Percentiles rank a stretch among this genome's conserved stretches.
phyloP scores from a whole-genome alignment of 2,329 filamentous ascomycete genomes.

The Botrytis aclada region DNA sequence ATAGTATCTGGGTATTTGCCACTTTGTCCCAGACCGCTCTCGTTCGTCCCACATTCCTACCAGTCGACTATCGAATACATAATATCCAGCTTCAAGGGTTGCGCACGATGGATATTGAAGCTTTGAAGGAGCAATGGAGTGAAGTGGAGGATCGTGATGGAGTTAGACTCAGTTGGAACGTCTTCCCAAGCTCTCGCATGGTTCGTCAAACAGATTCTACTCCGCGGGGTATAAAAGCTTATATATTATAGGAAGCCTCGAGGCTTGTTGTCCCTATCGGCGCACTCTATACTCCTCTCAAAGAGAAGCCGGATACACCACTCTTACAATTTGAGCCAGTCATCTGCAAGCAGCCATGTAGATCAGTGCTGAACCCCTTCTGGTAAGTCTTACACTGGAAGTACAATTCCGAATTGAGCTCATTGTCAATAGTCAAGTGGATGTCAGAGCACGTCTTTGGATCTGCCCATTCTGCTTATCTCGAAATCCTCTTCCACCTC shows the following conservation, averaged over 20 bases:
- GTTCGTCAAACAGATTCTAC: conserved; percentile 48
- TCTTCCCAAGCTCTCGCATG: conserved; percentile 97
- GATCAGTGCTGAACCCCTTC: conserved; percentile 94
- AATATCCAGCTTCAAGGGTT: conserved; percentile 11
- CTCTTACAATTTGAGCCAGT: conserved; percentile 94
- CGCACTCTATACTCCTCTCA: conserved; percentile 90
- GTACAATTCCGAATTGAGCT: conserved; percentile 25
- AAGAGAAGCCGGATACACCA: conserved; percentile 88
- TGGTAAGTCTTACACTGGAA: conserved; percentile 59
- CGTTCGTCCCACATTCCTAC: not conserved
- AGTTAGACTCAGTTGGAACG: conserved; percentile 96
- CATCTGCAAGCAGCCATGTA: conserved; percentile 92
- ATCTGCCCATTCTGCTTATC: conserved; percentile 87
- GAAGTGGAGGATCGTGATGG: conserved; percentile 97
- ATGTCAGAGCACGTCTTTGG: conserved; percentile 80
- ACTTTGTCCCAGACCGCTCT: not conserved
- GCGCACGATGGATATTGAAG: conserved; percentile 35
- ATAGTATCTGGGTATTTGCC: not conserved
- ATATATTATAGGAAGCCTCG: conserved; percentile 73
- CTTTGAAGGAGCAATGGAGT: conserved; percentile 38
- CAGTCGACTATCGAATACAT: not conserved
- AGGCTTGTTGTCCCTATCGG: conserved; percentile 94
- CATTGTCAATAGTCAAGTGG: conserved; percentile 62
- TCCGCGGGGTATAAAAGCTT: conserved; percentile 21
- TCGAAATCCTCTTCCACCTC: conserved; percentile 75